A percentile compares a stretch with the other conserved stretches of the same genome.
Evolutionary conservation across 2,329 filamentous ascomycete species (phyloP).

Genomic region (Teratosphaeria gauchensis): DNA sequence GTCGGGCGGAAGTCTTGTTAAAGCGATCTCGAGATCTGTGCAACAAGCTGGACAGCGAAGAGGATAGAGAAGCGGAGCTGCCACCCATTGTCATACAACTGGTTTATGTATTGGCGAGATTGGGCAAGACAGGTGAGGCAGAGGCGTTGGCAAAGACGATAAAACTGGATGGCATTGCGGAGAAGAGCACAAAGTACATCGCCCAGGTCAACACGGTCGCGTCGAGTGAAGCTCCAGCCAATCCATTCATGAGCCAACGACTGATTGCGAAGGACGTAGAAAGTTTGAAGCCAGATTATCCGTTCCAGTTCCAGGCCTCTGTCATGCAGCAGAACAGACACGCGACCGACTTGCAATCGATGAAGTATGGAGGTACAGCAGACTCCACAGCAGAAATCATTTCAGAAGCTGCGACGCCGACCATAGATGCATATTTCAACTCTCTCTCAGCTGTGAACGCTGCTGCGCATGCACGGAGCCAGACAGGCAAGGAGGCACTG

Average conservation of each 20-base stretch:
- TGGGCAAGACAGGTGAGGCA: constrained; percentile 59
- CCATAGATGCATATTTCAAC: constrained; percentile 33
- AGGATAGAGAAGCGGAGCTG: constrained; percentile 65
- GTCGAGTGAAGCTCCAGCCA: constrained; percentile 36
- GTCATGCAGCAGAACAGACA: constrained; percentile 54
- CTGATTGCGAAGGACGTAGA: constrained; percentile 47
- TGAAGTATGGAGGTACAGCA: constrained; percentile 59
- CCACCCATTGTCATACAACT: constrained; percentile 69
- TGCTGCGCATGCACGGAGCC: constrained; percentile 59
- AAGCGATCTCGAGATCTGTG: constrained; percentile 64
- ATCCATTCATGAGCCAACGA: constrained; percentile 60
- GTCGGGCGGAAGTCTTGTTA: constrained; percentile 55
- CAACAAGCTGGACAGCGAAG: constrained; percentile 58
- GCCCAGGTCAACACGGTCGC: constrained; percentile 57
- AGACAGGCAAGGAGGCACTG: constrained; percentile 56
- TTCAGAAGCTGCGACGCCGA: constrained; percentile 36
- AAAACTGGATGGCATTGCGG: constrained; percentile 53
- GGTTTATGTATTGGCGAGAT: constrained; percentile 57
- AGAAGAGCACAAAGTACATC: constrained; percentile 56
- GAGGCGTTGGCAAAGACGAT: constrained; percentile 53
- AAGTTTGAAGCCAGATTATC: constrained; percentile 49
- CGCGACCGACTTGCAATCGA: constrained; percentile 54
- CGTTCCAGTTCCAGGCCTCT: constrained; percentile 62
- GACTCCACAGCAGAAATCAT: constrained; percentile 44
- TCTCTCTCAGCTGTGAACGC: constrained; percentile 58